A percentile compares a stretch with the other conserved stretches of the same genome.
Evolutionary conservation across 768 basidiomycete genomes (phyloP).

Genomic region (Pleurotus sapidus): DNA sequence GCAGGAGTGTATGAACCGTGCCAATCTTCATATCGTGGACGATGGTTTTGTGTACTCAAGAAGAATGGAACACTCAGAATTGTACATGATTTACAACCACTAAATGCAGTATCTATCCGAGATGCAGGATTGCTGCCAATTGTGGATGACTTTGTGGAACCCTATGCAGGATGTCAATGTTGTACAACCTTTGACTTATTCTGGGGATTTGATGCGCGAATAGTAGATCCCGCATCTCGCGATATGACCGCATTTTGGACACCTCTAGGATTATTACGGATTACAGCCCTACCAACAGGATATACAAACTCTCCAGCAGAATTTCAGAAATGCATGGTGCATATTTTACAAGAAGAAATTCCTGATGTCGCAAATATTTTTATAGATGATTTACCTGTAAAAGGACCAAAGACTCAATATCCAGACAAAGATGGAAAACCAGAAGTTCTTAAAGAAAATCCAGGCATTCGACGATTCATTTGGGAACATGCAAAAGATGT

Average conservation of each 20-base stretch:
- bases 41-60: slow-evolving; percentile 37
- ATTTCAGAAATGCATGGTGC: slow-evolving; percentile 29
- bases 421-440: slow-evolving; percentile 12
- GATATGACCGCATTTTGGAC: slow-evolving; percentile 37
- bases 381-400: slow-evolving; percentile 12
- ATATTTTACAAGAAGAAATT: slow-evolving; percentile 29
- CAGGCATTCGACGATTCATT: slow-evolving; percentile 24
- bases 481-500: slow-evolving; percentile 34
- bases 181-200: slow-evolving; percentile 30
- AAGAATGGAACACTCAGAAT: slow-evolving; percentile 28
- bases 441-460: slow-evolving; percentile 21
- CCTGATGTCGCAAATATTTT: slow-evolving; percentile 11
- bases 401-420: slow-evolving; percentile 17
- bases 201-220: slow-evolving; percentile 31
- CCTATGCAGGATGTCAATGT: slow-evolving; percentile 21
- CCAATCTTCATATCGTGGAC: slow-evolving; percentile 29
- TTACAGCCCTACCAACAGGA: slow-evolving; percentile 35
- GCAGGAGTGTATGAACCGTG: slow-evolving; percentile 35
- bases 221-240: slow-evolving; percentile 15
- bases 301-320: slow-evolving; percentile 32
- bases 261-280: slow-evolving; percentile 27
- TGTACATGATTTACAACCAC: slow-evolving; percentile 35
- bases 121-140: slow-evolving; percentile 32
- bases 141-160: slow-evolving; percentile 28
- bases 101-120: slow-evolving; percentile 34